A percentile compares a stretch with the other conserved stretches of the same genome.
These are phyloP conservation scores for Ormosia emarginata DNA, from an alignment of 306 rosid species.

Conservation along the genomic window DNA sequence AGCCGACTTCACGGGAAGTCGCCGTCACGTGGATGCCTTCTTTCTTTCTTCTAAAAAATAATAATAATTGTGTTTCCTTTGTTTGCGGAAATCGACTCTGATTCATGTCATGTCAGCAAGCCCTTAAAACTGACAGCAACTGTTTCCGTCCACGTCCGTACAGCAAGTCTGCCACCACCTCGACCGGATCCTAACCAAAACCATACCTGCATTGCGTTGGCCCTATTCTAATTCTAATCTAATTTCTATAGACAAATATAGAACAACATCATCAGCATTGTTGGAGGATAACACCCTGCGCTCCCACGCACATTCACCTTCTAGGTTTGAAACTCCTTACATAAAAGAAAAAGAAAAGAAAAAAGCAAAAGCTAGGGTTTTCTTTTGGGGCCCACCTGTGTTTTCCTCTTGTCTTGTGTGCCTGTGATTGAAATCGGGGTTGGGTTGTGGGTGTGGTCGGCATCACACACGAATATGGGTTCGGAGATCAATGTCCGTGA, in stretches of 20 bases:
- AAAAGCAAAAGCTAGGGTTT: no score
- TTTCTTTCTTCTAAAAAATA: no score
- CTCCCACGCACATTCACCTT: background rate
- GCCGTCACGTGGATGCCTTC: no score
- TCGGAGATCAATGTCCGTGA: constrained; percentile 47
- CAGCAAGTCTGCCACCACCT: background rate
- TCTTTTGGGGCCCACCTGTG: no score
- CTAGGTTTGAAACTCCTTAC: no score
- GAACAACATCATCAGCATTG: background rate
- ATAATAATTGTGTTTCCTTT: no score
- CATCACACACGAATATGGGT: constrained; percentile 59
- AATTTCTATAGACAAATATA: background rate
- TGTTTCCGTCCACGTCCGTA: background rate
- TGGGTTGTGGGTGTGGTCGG: constrained; percentile 15
- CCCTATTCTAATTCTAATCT: background rate
- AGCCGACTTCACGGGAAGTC: no score
- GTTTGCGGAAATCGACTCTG: background rate
- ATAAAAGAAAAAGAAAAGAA: no score
- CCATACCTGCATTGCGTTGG: background rate
- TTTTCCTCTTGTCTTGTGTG: no score
- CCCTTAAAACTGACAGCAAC: background rate
- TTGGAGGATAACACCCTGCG: constrained; percentile 33
- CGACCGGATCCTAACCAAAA: background rate
- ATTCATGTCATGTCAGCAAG: background rate
- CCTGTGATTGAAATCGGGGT: background rate